Evolutionary conservation across 2,329 filamentous ascomycete genomes (phyloP), one percentile per base, ranked within the genome.

Genomic region (Colletotrichum orbiculare): DNA sequence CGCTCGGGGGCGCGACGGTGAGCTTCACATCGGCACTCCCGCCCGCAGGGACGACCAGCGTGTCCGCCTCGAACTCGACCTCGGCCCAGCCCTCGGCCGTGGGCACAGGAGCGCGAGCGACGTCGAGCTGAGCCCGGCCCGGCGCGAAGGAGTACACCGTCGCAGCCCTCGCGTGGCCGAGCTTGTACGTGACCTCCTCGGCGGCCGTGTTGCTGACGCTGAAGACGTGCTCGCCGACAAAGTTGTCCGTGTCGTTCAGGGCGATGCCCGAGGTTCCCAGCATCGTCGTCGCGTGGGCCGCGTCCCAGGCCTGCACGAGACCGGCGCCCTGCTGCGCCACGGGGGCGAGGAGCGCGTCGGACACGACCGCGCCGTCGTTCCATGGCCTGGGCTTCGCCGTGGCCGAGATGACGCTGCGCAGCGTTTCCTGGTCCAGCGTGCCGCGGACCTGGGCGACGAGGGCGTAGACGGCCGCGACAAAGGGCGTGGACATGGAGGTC

Each of bases 401-500:
- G 15, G 74, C 64, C 10, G 75, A 67, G 15, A 79, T 70, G 37
- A 73, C 55, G 13, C 47, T 68, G n/a, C 68, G 66, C 11, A 77
- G 67, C 8, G 68, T 67, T 60, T 62, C 60, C 15, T 71, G 73
- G 33, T 69, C 71, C 12, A 67, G 57, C 10, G 67, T 74, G 9
- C 75, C 73, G 8, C 74, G 68, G 33, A 68, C 72, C 46, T 76
- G 71, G 4, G 68, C 69, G 35, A 77, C 67, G n/a, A 78, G 73
- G 5, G 74, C 76, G 34, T 73, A 71, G 39, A 76, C 73, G 49
- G 75, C 79, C 17, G 83, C 82, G 4, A 79, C 75, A 35, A 83
- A 73, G n/a, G 84, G 81, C 66, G 79, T 78, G 8, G 83, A 79
- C 84, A 87, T 87, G 1, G 82, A 85, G 0, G 85, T 87, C 10